Conservation (phyloP, 305 asterid genomes). For the Solanum hybrid region DNA sequence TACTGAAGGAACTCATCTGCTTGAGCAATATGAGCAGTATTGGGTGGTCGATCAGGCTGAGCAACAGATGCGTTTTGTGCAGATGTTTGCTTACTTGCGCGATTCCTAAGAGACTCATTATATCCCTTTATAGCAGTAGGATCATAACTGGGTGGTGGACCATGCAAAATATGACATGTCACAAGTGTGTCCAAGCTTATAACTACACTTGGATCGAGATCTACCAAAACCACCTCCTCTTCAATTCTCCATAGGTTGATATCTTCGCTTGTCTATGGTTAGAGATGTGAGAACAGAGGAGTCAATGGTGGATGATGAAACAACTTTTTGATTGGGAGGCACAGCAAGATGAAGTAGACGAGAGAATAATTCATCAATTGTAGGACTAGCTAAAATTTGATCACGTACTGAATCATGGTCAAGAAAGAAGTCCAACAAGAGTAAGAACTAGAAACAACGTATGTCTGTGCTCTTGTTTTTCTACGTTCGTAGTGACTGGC, state of each 20-base stretch:
- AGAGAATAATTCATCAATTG: too few species aligned
- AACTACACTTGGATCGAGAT: neutral
- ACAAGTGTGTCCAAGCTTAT: neutral
- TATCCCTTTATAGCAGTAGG: neutral
- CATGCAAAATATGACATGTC: neutral
- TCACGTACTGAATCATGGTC: neutral
- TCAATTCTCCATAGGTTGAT: neutral
- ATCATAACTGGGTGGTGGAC: neutral
- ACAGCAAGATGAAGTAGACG: neutral
- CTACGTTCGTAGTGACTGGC: neutral
- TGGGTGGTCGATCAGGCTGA: neutral
- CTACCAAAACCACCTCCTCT: neutral
- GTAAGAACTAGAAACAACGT: neutral
- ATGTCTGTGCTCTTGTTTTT: neutral
- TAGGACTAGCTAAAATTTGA: neutral
- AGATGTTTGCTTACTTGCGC: neutral
- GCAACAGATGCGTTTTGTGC: neutral
- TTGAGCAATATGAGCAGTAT: neutral
- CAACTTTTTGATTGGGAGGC: neutral
- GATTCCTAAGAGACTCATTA: neutral
- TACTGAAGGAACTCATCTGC: neutral
- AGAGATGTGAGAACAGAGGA: neutral
- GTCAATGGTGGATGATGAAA: neutral
- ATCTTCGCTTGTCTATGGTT: neutral
- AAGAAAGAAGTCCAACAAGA: neutral